Base-by-base conservation (phyloP, 306 rosid genomes). In the Trichosanthes truncata region DNA sequence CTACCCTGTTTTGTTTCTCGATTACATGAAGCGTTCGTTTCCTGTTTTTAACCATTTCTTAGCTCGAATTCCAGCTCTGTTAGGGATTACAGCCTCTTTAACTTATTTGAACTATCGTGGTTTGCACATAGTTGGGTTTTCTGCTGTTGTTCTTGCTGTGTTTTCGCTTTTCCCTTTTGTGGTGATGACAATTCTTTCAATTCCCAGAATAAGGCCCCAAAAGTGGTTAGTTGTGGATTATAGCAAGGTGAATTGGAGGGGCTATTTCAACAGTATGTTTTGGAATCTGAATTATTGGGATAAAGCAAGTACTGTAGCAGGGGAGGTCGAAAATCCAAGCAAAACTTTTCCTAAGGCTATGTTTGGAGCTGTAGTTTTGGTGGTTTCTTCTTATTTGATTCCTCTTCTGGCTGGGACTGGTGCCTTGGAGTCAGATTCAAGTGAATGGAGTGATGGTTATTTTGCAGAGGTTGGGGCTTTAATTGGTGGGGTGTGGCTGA, bases 281-380 rank as follows among this genome's bases (percentile, higher is more conserved):
- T 94, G 98, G 98, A 94, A 94, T 79, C 74, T 94, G 79, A 94
- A 94, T 45, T 92, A 94, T 53, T 94, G 98, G 98, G 98, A 94
- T 21, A 94, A 94, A 84, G 97, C 95, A 18, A 94, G 98, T 82
- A 91, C 98, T 4, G 87, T 94, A 67, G 95, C 97, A 0, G 98
- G 98, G 29, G 98, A 94, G 88, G 91, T 94, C 76, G 91, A 92
- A 10, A 85, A 88, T 86, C 95, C 98, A 0, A 88, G 90, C 49
- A 83, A 85, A 78, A 91, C 95, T 0, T 94, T 92, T 68, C 98
- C 97, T 0, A 91, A 84, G 82, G 98, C 98, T 3, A 94, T 94
- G 80, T n/a, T 85, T 53, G 97, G 95, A 76, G 97, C 89, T 25
- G 87, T 94, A 12, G 68, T 92, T 81, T 79, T 94, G 89, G 97